Percentiles rank a stretch among this genome's conserved stretches.
Evolutionary conservation across 306 rosid species (phyloP).

Genomic region (Malus fusca): DNA sequence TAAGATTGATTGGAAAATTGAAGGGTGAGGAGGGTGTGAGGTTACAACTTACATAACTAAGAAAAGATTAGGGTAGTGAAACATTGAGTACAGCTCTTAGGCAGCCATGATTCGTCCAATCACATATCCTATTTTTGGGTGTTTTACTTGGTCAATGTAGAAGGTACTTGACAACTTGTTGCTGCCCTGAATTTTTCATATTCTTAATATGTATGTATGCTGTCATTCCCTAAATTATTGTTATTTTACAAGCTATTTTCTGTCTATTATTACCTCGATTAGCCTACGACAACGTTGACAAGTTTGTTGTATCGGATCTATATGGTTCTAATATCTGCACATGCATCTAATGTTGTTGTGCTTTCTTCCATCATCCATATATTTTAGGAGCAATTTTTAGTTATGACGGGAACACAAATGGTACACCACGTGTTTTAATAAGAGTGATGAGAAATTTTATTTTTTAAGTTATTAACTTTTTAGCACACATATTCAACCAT

Average conservation of each 20-base stretch:
- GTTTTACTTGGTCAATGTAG: constrained; percentile 9
- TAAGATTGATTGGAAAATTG: neutral
- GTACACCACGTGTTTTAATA: too few species aligned
- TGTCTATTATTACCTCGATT: neutral
- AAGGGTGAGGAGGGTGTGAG: constrained; percentile 11
- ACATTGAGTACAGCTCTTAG: constrained; percentile 3
- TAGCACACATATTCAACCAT: too few species aligned
- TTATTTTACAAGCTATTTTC: neutral
- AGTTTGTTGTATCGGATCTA: neutral
- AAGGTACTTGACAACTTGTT: neutral
- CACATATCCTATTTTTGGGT: neutral
- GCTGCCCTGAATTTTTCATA: neutral
- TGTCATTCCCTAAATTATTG: neutral
- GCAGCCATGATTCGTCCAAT: neutral
- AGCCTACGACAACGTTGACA: neutral
- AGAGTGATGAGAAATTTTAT: too few species aligned
- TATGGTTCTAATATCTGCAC: neutral
- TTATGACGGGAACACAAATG: too few species aligned
- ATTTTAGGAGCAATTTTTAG: too few species aligned
- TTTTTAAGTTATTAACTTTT: too few species aligned
- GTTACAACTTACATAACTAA: constrained; percentile 10
- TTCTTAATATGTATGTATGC: neutral
- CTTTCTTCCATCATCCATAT: neutral
- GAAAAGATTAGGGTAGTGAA: constrained; percentile 3
- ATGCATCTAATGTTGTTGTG: neutral